A percentile compares a stretch with the other conserved stretches of the same genome.
phyloP scores from a whole-genome alignment of 208 protist genomes.

The Leishmania turanica region DNA sequence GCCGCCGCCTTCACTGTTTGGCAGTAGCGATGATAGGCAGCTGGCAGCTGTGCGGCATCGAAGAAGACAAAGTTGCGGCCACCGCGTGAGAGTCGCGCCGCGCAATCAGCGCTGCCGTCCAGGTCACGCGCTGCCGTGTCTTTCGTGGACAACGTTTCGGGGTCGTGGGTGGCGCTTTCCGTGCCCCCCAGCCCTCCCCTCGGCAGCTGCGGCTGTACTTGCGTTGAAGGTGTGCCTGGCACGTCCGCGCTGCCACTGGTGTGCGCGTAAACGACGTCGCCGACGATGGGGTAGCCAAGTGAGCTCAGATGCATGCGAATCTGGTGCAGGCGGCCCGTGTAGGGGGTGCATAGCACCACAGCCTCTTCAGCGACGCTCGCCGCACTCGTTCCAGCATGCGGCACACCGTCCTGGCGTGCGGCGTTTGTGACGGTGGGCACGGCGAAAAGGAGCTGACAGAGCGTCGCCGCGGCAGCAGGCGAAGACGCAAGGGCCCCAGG shows the following conservation, averaged over 20 bases:
- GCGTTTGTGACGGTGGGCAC: background rate
- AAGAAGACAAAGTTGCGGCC: slow-evolving; percentile 21
- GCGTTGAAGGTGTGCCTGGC: background rate
- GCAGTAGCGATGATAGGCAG: slow-evolving; percentile 10
- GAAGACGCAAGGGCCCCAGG: background rate
- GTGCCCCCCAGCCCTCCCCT: background rate
- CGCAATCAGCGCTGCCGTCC: background rate
- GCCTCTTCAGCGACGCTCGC: slow-evolving; percentile 3
- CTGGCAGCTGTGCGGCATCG: slow-evolving; percentile 20
- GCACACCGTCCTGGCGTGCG: background rate
- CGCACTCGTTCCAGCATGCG: background rate
- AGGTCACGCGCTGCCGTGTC: background rate
- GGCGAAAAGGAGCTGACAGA: slow-evolving; percentile 13
- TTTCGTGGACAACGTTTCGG: background rate
- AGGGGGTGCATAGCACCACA: slow-evolving; percentile 84
- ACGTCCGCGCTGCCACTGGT: background rate
- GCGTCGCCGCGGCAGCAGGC: slow-evolving; percentile 18
- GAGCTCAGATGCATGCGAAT: slow-evolving; percentile 85
- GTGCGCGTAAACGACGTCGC: slow-evolving; percentile 48
- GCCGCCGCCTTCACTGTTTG: background rate
- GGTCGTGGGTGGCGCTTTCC: background rate
- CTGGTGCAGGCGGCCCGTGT: slow-evolving; percentile 93
- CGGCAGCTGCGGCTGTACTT: background rate
- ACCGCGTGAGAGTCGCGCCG: background rate
- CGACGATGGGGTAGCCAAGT: slow-evolving; percentile 83